Percentiles rank a stretch among this genome's conserved stretches.
Evolutionary conservation across 805 yeast species (phyloP).

Genomic region (Schwanniomyces polymorphus): DNA sequence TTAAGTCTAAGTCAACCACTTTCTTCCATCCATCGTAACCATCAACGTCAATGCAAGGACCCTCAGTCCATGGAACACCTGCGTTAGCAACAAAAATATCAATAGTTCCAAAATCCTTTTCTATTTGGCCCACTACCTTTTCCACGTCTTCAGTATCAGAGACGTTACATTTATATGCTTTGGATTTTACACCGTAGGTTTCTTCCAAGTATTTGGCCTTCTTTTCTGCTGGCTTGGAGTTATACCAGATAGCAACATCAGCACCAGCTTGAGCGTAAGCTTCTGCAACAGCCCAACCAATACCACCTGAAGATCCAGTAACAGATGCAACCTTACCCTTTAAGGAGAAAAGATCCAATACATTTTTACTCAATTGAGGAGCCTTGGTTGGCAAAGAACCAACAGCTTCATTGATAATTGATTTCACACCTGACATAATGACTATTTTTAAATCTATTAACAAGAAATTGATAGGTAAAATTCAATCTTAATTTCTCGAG

Average conservation of each 20-base stretch:
- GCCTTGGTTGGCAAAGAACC: slow-evolving; percentile 52
- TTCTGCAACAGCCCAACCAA: slow-evolving; percentile 79
- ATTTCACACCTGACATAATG: slow-evolving; percentile 7
- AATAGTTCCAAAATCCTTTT: slow-evolving; percentile 71
- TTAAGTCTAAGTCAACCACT: slow-evolving; percentile 40
- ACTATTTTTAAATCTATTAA: too few relatives aligned
- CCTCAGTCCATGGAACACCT: slow-evolving; percentile 79
- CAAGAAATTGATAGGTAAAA: too few relatives aligned
- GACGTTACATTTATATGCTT: slow-evolving; percentile 65
- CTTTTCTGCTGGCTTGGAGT: slow-evolving; percentile 55
- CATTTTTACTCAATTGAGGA: slow-evolving; percentile 52
- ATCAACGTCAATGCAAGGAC: slow-evolving; percentile 44
- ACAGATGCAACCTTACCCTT: slow-evolving; percentile 82
- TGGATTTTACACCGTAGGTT: slow-evolving; percentile 59
- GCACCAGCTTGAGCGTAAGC: slow-evolving; percentile 89
- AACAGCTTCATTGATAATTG: slow-evolving; percentile 23
- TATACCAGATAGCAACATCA: slow-evolving; percentile 56
- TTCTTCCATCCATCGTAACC: slow-evolving; percentile 35
- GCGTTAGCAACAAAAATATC: slow-evolving; percentile 90
- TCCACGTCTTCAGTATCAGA: slow-evolving; percentile 51
- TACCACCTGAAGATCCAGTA: slow-evolving; percentile 85
- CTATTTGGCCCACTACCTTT: slow-evolving; percentile 48
- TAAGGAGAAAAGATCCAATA: slow-evolving; percentile 70
- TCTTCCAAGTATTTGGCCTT: slow-evolving; percentile 56
- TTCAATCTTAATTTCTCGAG: too few relatives aligned